Conservation (phyloP, 805 yeast species). For the Metschnikowia anglica region DNA sequence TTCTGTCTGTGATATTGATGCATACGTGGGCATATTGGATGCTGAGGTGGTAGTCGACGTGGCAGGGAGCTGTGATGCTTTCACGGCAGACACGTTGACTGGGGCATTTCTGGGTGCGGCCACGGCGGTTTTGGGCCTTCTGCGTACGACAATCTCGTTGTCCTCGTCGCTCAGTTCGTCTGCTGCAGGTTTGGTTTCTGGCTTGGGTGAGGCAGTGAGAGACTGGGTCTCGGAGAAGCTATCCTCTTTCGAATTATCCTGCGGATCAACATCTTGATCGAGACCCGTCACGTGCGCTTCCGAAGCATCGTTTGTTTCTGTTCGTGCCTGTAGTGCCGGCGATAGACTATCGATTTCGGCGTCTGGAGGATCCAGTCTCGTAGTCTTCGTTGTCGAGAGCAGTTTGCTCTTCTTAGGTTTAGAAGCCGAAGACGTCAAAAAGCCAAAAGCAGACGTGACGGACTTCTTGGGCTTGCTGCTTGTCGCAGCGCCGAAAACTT, state of each 20-base stretch:
- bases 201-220: slow-evolving; percentile 2
- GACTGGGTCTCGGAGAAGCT: too few relatives aligned
- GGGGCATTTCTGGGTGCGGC: slow-evolving; percentile 43
- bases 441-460: slow-evolving; percentile 31
- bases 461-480: slow-evolving; percentile 40
- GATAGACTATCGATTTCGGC: slow-evolving; percentile 22
- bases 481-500: slow-evolving; percentile 15
- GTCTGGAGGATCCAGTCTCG: slow-evolving; percentile 25
- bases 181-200: slow-evolving; percentile 3
- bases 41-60: slow-evolving; percentile 6
- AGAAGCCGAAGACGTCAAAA: slow-evolving; percentile 27
- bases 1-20: slow-evolving; percentile 31
- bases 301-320: too few relatives aligned
- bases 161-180: slow-evolving; percentile 34
- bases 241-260: too few relatives aligned
- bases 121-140: slow-evolving; percentile 51
- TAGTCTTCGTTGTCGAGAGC: neutral
- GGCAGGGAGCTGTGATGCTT: slow-evolving; percentile 27
- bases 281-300: too few relatives aligned
- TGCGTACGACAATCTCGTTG: slow-evolving; percentile 58
- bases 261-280: too few relatives aligned
- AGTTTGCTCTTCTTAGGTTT: slow-evolving; percentile 20
- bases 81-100: slow-evolving; percentile 41
- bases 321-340: too few relatives aligned
- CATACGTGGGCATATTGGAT: slow-evolving; percentile 24